phyloP scores from a whole-genome alignment of 2,329 filamentous ascomycete species.

The Colletotrichum neosansevieriae region DNA sequence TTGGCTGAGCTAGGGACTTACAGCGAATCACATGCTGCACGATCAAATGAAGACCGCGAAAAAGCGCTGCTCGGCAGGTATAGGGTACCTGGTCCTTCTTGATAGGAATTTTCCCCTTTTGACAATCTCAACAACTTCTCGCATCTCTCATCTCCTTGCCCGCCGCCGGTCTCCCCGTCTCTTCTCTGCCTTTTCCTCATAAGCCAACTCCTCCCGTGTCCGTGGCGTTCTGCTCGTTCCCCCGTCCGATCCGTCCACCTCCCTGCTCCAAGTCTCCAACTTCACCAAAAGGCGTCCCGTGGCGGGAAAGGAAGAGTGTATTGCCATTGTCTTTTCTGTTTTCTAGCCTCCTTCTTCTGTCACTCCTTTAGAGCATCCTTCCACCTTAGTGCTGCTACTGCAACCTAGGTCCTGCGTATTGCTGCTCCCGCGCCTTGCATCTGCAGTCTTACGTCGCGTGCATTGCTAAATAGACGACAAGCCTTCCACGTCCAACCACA shows the following conservation, averaged over 20 bases:
- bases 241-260: conserved; percentile 40
- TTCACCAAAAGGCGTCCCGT: conserved; percentile 25
- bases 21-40: conserved; percentile 41
- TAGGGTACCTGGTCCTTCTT: conserved; percentile 37
- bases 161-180: conserved; percentile 23
- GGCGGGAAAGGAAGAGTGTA: conserved; percentile 36
- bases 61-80: conserved; percentile 29
- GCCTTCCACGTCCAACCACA: neutral
- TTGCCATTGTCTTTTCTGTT: conserved; percentile 42
- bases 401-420: conserved; percentile 5
- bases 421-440: conserved; percentile 11
- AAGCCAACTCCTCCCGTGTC: conserved; percentile 32
- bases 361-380: conserved; percentile 54
- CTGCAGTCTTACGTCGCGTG: conserved; percentile 34
- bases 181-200: conserved; percentile 38
- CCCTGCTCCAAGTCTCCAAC: conserved; percentile 20
- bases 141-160: conserved; percentile 29
- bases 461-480: conserved; percentile 28
- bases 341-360: conserved; percentile 44
- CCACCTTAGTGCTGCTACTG: conserved; percentile 29
- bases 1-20: conserved; percentile 19
- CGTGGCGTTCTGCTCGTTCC: conserved; percentile 29
- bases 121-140: conserved; percentile 42
- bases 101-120: conserved; percentile 44
- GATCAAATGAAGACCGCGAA: conserved; percentile 38